These are phyloP conservation scores for Cordyceps militaris DNA, from an alignment of 2,329 filamentous ascomycete species.

Conservation along the genomic window DNA sequence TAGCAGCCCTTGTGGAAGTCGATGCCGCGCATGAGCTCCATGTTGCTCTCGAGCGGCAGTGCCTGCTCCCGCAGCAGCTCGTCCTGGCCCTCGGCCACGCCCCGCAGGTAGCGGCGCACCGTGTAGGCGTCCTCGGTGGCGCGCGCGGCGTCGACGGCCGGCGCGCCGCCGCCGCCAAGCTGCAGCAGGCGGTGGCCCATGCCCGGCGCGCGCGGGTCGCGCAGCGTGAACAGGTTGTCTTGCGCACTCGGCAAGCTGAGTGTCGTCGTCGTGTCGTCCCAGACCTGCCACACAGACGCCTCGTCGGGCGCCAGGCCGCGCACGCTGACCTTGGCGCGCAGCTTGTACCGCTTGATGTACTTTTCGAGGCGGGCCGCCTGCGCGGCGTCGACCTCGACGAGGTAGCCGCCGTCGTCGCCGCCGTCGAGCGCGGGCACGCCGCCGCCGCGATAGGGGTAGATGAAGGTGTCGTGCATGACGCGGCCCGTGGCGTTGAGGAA, in stretches of 20 bases:
- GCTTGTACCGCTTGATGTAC: slow-evolving; percentile 78
- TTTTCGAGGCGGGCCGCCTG: slow-evolving; percentile 56
- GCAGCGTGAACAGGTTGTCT: slow-evolving; percentile 29
- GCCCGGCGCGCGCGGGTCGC: slow-evolving; percentile 47
- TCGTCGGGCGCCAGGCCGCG: slow-evolving; percentile 59
- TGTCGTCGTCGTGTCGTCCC: slow-evolving; percentile 46
- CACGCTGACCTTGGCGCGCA: slow-evolving; percentile 71
- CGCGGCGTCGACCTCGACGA: slow-evolving; percentile 74
- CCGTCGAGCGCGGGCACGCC: slow-evolving; percentile 15
- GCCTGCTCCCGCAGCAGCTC: slow-evolving; percentile 68
- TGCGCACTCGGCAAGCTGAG: neutral
- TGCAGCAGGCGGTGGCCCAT: slow-evolving; percentile 47
- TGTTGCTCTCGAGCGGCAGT: slow-evolving; percentile 80
- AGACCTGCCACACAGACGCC: slow-evolving; percentile 63
- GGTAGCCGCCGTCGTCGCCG: slow-evolving; percentile 36
- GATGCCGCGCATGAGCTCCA: slow-evolving; percentile 78
- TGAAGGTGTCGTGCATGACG: slow-evolving; percentile 81
- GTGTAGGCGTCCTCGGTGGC: slow-evolving; percentile 57
- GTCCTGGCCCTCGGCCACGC: slow-evolving; percentile 75
- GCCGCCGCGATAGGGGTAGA: slow-evolving; percentile 56
- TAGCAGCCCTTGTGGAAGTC: slow-evolving; percentile 97
- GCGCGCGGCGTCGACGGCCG: slow-evolving; percentile 36
- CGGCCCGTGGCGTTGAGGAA: slow-evolving; percentile 83
- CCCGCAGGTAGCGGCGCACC: slow-evolving; percentile 68
- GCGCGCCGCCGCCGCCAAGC: slow-evolving; percentile 20